Evolutionary conservation across 2,329 filamentous ascomycete genomes (phyloP), one percentile per base, ranked within the genome.

Genomic region (Claviceps sp.): DNA sequence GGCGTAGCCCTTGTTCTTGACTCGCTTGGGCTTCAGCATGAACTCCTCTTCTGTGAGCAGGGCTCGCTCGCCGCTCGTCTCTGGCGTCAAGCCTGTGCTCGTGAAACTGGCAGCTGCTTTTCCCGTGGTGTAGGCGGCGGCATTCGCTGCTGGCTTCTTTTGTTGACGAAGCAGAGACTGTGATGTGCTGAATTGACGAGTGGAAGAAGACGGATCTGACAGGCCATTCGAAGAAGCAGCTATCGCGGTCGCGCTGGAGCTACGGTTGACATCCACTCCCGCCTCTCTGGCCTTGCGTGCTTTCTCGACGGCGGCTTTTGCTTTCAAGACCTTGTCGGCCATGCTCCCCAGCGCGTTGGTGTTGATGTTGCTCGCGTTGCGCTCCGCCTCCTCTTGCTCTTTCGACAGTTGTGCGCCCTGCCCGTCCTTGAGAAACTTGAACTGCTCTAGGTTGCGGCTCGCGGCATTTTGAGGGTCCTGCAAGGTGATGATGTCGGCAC

Each of bases 381-480:
- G 73, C 63, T 86, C 84, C 44, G 78, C 77, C 44, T 78, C 77
- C 57, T 85, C 76, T 65, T 93, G 82, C 51, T 87, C 82, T 26
- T 80, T 81, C 0, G 84, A 85, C 48, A 85, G 66, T 3, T 82
- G 75, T 3, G 79, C 81, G 46, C 82, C 78, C 48, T 81, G 78
- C 8, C 93, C 91, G 22, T 97, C 89, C 61, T 89, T 81, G 51
- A 98, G 69, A 61, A 89, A 90, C 64, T 93, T 90, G 74, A 95
- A 98, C 46, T 84, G 81, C 68, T 84, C 89, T 56, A 96, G 74
- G 65, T 97, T 87, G 58, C 91, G 74, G 52, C 82, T 81, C 52
- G 85, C 83, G 19, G 93, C 74, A 65, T 95, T 95, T 64, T 95
- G 90, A 11, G 93, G 93, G 65, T 98, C 93, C 65, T 98, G 94